Conservation (phyloP, 129 eudicot species). For the Escallonia rubra region DNA sequence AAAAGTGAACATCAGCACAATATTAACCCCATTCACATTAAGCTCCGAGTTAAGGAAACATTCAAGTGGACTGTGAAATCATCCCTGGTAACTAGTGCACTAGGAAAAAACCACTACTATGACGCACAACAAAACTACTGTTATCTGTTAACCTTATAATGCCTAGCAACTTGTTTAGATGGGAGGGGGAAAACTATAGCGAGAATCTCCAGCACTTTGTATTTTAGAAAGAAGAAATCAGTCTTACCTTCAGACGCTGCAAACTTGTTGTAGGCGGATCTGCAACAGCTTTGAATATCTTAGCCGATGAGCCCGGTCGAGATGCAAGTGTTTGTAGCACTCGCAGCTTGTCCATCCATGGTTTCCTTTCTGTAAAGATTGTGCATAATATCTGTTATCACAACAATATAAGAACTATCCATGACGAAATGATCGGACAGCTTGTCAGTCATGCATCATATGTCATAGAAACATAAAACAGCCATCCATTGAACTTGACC, state of each 20-base stretch:
- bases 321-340: constrained; percentile 77
- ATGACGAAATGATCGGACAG: background rate
- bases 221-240: constrained; percentile 7
- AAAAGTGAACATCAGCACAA: no score
- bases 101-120: no score
- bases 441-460: no score
- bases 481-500: no score
- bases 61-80: no score
- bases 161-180: constrained; percentile 9
- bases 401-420: background rate
- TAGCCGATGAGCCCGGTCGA: constrained; percentile 55
- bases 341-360: constrained; percentile 92
- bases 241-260: constrained; percentile 81
- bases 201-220: constrained; percentile 3
- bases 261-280: constrained; percentile 99
- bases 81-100: no score
- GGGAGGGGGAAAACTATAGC: background rate
- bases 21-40: no score
- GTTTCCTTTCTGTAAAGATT: constrained; percentile 63
- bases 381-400: background rate
- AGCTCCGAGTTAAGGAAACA: no score
- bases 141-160: background rate
- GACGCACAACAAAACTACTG: no score
- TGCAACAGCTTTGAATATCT: constrained; percentile 94
- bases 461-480: no score